These are phyloP conservation scores for Calonectria fujianensis DNA, from an alignment of 2,329 filamentous ascomycete species.

Conservation along the genomic window DNA sequence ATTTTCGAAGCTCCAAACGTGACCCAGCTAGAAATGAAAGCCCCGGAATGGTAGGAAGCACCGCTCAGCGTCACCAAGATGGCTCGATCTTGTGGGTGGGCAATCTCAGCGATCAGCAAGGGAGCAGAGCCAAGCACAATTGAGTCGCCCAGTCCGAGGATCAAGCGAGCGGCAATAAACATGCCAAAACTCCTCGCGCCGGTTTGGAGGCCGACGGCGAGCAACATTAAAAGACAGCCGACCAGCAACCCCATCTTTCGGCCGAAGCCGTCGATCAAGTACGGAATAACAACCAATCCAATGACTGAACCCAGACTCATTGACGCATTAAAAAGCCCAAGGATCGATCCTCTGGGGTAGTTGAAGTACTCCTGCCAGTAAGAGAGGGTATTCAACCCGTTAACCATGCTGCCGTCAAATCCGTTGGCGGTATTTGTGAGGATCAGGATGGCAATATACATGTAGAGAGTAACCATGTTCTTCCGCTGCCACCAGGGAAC, in stretches of 20 bases:
- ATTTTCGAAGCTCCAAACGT: conserved; percentile 30
- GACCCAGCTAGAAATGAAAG: conserved; percentile 31
- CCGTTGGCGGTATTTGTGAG: conserved; percentile 31
- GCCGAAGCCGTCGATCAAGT: conserved; percentile 28
- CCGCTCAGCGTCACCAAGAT: conserved; percentile 30
- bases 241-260: conserved; percentile 30
- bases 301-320: conserved; percentile 33
- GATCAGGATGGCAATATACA: conserved; percentile 27
- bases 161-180: conserved; percentile 28
- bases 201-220: conserved; percentile 30
- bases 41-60: conserved; percentile 29
- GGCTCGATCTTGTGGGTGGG: conserved; percentile 30
- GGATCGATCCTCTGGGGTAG: conserved; percentile 24
- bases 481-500: conserved; percentile 30
- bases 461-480: conserved; percentile 30
- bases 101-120: conserved; percentile 28
- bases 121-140: conserved; percentile 31
- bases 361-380: conserved; percentile 35
- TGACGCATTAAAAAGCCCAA: conserved; percentile 30
- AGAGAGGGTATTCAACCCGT: conserved; percentile 23
- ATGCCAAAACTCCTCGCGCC: conserved; percentile 29
- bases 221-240: conserved; percentile 28
- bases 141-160: conserved; percentile 23
- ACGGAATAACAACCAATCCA: conserved; percentile 27
- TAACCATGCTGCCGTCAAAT: conserved; percentile 30